Base-by-base conservation (phyloP, 345 rosid genomes). In the Bruguiera gymnorhiza region DNA sequence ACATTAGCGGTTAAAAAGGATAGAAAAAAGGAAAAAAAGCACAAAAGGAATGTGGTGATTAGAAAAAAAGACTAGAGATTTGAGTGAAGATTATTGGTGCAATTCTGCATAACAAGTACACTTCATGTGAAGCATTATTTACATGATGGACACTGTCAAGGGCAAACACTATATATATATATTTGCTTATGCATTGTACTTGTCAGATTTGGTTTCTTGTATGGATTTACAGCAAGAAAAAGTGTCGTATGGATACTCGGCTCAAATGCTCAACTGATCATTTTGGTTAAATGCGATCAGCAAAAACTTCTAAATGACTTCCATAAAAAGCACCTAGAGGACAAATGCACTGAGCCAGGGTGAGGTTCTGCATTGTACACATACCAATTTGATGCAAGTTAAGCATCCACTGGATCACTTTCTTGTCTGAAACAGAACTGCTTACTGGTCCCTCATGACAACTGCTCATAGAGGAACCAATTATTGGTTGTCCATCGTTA, bases 361-460 rank as follows among this genome's bases (percentile, higher is more conserved):
- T 32, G 20, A 27, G 66, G 52, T 43, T 30, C 53, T 73, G 70
- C 36, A 73, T 65, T 51, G 56, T 8, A 30, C 60, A 73, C 69
- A 51, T 87, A 94, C 98, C 97, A 56, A 94, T 91, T 83, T 91
- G 98, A 73, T 84, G 97, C 80, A 89, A 77, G 21, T 75, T 57
- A 66, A 85, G 90, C 91, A 86, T 94, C 98, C 98, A 94, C 21
- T 88, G 86, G 26, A 83, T 81, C 53, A 79, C 88, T 81, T 81
- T 88, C 80, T 87, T 84, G 78, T 88, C 83, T 43, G 84, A 78
- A 81, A 88, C 63, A 64, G 83, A 62, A 72, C 76, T 76, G 37
- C 60, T 75, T 52, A 78, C 80, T 46, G 32, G 63, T 78, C 82
- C 83, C 75, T 34, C 79, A n/a, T 21, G 55, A 63, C 53, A 68